Evolutionary conservation across 2,329 filamentous ascomycete genomes (phyloP), one percentile per base, ranked within the genome.

Genomic region (Talaromyces funiculosus): DNA sequence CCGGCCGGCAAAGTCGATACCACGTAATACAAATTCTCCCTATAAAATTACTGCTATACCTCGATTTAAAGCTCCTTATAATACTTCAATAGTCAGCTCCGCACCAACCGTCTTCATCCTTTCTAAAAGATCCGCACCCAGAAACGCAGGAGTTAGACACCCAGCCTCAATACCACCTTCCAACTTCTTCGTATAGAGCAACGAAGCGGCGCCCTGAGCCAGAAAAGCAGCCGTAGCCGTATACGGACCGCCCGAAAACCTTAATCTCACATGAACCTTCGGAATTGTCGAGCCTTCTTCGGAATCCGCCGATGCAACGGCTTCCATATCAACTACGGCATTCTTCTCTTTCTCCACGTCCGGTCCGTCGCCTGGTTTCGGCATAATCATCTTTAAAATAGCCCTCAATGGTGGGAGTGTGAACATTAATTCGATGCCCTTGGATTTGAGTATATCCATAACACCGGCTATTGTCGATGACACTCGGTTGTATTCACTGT

Each of bases 341-440:
- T 18, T 53, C 33, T 35, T 53, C 29, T 53, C 51, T 38, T 53
- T 53, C 18, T 53, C 51, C 18, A 53, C n/a, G n/a, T 33, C 51
- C 1, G 51, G 51, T 3, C 51, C 51, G 4, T 53, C 31, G 18
- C 51, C 51, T n/a, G 51, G 51, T 14, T 53, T 53, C 12, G 51
- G 51, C 16, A 53, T 4, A 37, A 35, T 33, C 18, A 53, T 38
- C 14, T n/a, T 35, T 4, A 9, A 7, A 7, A 53, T 16, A 37
- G 18, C 20, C 4, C 33, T 20, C 20, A 53, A 37, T 37, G 51
- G 51, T 9, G 33, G n/a, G 7, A 53, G 26, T 12, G 33, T 24
- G 12, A 53, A 53, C 33, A 53, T 20, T 7, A 53, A 14, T 10
- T 24, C 26, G 4, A 53, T 38, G 1, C 51, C 51, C 5, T 12